Conservation (phyloP, 495 filamentous ascomycete species). For the Paragyromitra xinjiangensis region DNA sequence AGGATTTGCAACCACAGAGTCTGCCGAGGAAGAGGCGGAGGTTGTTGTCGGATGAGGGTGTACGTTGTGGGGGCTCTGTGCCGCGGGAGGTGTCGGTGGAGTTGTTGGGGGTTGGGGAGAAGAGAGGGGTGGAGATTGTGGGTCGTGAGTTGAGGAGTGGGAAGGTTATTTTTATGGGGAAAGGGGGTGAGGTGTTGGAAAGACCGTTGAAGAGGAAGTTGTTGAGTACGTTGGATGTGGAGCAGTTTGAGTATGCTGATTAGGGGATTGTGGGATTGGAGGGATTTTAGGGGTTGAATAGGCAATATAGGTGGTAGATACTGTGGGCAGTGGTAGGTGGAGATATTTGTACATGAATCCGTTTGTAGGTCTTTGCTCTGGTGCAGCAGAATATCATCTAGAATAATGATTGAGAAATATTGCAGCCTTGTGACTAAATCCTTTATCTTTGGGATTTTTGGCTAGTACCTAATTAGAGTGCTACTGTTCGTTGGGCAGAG, state of each 20-base stretch:
- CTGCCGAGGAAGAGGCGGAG: constrained; percentile 16
- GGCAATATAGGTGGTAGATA: neutral
- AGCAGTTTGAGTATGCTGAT: constrained; percentile 28
- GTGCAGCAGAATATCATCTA: neutral
- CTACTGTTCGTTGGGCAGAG: too few species aligned
- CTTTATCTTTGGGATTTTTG: too few species aligned
- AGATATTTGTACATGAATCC: neutral
- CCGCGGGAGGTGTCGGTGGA: constrained; percentile 2
- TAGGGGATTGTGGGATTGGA: neutral
- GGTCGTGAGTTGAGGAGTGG: neutral
- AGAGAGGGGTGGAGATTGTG: neutral
- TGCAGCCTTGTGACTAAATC: too few species aligned
- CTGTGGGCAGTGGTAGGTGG: neutral
- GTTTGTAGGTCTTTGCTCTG: neutral
- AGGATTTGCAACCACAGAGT: neutral
- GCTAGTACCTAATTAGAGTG: too few species aligned
- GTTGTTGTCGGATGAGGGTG: constrained; percentile 33
- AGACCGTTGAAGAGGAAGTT: constrained; percentile 43
- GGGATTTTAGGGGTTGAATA: neutral
- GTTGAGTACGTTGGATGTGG: constrained; percentile 36
- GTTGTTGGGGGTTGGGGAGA: constrained; percentile 3
- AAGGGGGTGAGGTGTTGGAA: neutral
- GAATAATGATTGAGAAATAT: neutral
- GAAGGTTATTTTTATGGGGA: neutral
- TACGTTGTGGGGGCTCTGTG: neutral